A percentile compares a stretch with the other conserved stretches of the same genome.
Conservation (phyloP, 225 moss, liverwort and hornwort genomes). For the Physcomitrium patens region DNA sequence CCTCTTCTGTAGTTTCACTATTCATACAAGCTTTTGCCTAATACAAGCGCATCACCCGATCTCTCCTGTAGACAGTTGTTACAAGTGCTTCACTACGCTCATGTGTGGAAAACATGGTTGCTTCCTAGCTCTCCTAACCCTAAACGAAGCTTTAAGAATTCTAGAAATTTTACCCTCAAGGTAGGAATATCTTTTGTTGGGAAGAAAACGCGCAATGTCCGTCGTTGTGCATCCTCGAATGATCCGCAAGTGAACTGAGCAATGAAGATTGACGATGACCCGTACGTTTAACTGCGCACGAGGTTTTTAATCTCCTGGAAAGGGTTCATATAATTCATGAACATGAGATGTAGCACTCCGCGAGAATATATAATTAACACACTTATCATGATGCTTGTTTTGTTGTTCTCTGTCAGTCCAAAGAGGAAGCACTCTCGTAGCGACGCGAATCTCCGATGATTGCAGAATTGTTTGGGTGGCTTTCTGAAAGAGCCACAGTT, state of each 20-base stretch:
- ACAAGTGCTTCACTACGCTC: background rate
- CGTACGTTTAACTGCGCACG: too few species aligned
- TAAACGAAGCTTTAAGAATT: background rate
- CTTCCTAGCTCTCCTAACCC: constrained; percentile 10
- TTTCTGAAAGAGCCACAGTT: background rate
- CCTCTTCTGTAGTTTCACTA: background rate
- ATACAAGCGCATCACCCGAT: too few species aligned
- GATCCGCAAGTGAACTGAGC: background rate
- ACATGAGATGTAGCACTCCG: background rate
- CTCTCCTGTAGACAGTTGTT: background rate
- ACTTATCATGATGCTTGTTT: constrained; percentile 2
- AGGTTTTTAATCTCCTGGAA: too few species aligned
- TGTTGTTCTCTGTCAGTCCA: background rate
- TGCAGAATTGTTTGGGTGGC: background rate
- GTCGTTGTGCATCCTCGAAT: background rate
- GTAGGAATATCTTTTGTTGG: background rate
- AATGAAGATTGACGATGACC: background rate
- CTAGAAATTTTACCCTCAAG: background rate
- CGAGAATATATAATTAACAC: background rate
- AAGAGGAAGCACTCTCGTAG: constrained; percentile 10
- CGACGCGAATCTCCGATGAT: background rate
- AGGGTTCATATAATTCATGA: background rate
- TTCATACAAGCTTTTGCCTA: too few species aligned
- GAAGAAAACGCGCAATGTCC: constrained; percentile 7
- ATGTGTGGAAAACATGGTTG: background rate